Percentiles rank a stretch among this genome's conserved stretches.
These are phyloP conservation scores for Kazachstania viticola DNA, from an alignment of 805 yeast genomes.

Conservation along the genomic window DNA sequence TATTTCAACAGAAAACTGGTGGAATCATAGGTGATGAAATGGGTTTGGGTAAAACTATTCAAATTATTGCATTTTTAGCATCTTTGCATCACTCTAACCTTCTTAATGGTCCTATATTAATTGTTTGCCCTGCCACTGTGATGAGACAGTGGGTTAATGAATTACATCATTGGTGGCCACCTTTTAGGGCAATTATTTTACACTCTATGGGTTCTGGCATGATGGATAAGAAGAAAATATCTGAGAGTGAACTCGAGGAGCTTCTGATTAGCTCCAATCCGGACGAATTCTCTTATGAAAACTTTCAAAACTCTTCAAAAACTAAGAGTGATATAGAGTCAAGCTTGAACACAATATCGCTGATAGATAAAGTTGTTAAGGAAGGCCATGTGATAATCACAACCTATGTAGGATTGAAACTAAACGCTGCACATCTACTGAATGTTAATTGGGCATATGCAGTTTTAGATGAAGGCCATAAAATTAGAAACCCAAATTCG, in stretches of 20 bases:
- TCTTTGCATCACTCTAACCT: slow-evolving; percentile 75
- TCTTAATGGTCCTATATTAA: slow-evolving; percentile 63
- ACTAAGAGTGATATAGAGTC: slow-evolving; percentile 22
- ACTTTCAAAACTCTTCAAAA: slow-evolving; percentile 19
- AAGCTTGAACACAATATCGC: slow-evolving; percentile 19
- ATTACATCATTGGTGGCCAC: slow-evolving; percentile 97
- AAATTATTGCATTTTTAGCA: slow-evolving; percentile 81
- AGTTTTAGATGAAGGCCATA: slow-evolving; percentile 92
- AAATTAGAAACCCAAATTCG: slow-evolving; percentile 88
- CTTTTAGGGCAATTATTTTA: slow-evolving; percentile 70
- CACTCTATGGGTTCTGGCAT: slow-evolving; percentile 92
- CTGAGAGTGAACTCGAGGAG: slow-evolving; percentile 43
- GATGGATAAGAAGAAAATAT: slow-evolving; percentile 28
- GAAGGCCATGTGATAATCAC: slow-evolving; percentile 82
- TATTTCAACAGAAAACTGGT: slow-evolving; percentile 80
- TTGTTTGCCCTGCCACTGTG: slow-evolving; percentile 96
- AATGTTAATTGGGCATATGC: slow-evolving; percentile 79
- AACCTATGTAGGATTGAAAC: slow-evolving; percentile 76
- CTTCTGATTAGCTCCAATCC: slow-evolving; percentile 29
- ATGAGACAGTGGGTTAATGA: slow-evolving; percentile 96
- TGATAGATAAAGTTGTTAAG: slow-evolving; percentile 40
- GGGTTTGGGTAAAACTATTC: slow-evolving; percentile 96
- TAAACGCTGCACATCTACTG: slow-evolving; percentile 52
- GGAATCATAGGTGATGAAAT: slow-evolving; percentile 97
- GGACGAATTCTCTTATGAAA: slow-evolving; percentile 34